Percentiles rank a stretch among this genome's conserved stretches.
Conservation (phyloP, 2,329 filamentous ascomycete species). For the Xylariaceae sp. region DNA sequence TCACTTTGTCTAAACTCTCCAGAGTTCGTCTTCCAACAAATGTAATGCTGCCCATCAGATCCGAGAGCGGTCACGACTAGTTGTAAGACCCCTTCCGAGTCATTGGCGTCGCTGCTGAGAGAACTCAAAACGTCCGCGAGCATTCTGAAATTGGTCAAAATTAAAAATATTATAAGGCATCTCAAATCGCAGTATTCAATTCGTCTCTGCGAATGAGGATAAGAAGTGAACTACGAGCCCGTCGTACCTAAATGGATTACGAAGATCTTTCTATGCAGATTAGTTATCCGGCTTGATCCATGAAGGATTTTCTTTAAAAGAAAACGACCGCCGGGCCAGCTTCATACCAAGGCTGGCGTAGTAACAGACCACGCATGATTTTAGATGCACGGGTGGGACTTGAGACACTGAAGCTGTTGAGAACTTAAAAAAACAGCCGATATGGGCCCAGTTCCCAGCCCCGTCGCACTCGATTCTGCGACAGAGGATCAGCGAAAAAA, state of each 20-base stretch:
- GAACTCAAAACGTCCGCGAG: constrained; percentile 32
- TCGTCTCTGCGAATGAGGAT: not conserved
- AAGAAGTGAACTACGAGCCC: not conserved
- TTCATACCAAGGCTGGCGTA: not conserved
- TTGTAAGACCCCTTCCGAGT: constrained; percentile 34
- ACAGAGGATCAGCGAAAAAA: constrained; percentile 12
- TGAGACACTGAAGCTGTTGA: constrained; percentile 20
- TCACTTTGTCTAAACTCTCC: constrained; percentile 36
- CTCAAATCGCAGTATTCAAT: not conserved
- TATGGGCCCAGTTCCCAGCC: constrained; percentile 23
- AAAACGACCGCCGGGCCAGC: not conserved
- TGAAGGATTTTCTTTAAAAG: not conserved
- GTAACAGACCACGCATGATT: constrained; percentile 12
- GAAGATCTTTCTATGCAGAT: not conserved
- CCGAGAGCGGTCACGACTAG: constrained; percentile 38
- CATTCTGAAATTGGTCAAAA: constrained; percentile 22
- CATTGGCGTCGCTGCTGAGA: constrained; percentile 25
- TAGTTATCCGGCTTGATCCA: not conserved
- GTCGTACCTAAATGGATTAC: not conserved
- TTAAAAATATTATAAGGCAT: not conserved
- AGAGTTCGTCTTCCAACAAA: constrained; percentile 37
- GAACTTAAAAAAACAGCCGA: constrained; percentile 30
- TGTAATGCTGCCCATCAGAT: constrained; percentile 35
- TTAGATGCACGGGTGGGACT: constrained; percentile 15
- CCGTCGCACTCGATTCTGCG: constrained; percentile 21